These are phyloP conservation scores for Linum lewisii DNA, from an alignment of 345 rosid genomes.

Conservation along the genomic window DNA sequence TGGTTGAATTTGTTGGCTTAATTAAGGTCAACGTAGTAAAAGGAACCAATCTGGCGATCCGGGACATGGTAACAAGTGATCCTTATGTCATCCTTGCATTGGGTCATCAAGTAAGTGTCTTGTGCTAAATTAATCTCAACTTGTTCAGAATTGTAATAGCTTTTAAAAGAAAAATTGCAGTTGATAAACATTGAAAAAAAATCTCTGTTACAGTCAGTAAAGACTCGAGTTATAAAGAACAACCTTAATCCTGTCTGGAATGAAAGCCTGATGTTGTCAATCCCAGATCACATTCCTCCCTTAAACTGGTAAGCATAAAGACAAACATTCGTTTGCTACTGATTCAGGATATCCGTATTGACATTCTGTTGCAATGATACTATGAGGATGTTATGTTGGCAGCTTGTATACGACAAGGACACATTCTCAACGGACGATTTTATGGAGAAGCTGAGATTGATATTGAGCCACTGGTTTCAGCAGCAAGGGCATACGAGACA, in stretches of 20 bases:
- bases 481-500: slow-evolving; percentile 28
- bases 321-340: no score
- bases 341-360: background rate
- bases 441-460: slow-evolving; percentile 37
- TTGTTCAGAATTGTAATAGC: background rate
- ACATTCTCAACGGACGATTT: slow-evolving; percentile 35
- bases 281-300: slow-evolving; percentile 52
- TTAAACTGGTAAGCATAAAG: slow-evolving; percentile 46
- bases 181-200: background rate
- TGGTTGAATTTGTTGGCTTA: slow-evolving; percentile 94
- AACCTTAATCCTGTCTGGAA: slow-evolving; percentile 81
- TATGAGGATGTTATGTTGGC: background rate
- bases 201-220: slow-evolving; percentile 33
- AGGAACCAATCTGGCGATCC: slow-evolving; percentile 88
- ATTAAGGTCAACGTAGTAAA: slow-evolving; percentile 89
- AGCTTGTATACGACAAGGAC: slow-evolving; percentile 28
- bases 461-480: slow-evolving; percentile 26
- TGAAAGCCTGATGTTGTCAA: slow-evolving; percentile 72
- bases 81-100: slow-evolving; percentile 83
- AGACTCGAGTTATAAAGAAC: slow-evolving; percentile 42
- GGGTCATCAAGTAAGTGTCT: slow-evolving; percentile 74
- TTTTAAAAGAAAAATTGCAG: background rate
- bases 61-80: slow-evolving; percentile 85
- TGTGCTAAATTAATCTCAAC: background rate
- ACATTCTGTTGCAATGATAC: background rate